phyloP scores from a whole-genome alignment of 108 stramenopile species.

The Nitzschia putrida region DNA sequence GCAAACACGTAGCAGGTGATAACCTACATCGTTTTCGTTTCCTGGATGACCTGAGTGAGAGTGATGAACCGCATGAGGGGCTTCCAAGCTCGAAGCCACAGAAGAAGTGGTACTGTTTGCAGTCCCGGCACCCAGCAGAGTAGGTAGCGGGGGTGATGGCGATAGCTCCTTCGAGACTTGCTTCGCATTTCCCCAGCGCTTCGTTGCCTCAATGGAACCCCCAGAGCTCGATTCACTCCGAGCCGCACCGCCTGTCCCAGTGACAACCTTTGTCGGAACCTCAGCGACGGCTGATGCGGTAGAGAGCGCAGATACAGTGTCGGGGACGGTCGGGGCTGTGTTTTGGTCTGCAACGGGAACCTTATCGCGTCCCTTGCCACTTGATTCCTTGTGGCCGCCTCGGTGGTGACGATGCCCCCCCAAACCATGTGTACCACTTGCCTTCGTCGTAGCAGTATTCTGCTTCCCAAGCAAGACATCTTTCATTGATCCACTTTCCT shows the following conservation, averaged over 20 bases:
- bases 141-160: constrained; percentile 65
- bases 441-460: background rate
- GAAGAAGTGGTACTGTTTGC: constrained; percentile 77
- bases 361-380: constrained; percentile 46
- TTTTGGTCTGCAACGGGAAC: constrained; percentile 51
- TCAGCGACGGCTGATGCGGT: constrained; percentile 21
- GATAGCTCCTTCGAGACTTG: constrained; percentile 24
- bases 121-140: constrained; percentile 68
- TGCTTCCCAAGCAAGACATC: constrained; percentile 35
- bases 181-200: constrained; percentile 12
- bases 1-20: constrained; percentile 79
- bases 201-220: constrained; percentile 24
- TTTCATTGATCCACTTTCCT: constrained; percentile 14
- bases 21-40: constrained; percentile 78
- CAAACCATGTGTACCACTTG: background rate
- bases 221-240: constrained; percentile 36
- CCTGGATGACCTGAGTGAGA: constrained; percentile 39
- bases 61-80: constrained; percentile 62
- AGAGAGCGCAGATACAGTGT: constrained; percentile 55
- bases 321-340: constrained; percentile 59
- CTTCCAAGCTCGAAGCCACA: constrained; percentile 84
- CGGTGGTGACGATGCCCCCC: constrained; percentile 2
- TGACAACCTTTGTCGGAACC: constrained; percentile 16
- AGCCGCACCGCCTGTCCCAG: constrained; percentile 21
- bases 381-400: constrained; percentile 8